Percentiles rank a stretch among this genome's conserved stretches.
Evolutionary conservation across 2,329 filamentous ascomycete genomes (phyloP).

Genomic region (Harringtonia aguacate): DNA sequence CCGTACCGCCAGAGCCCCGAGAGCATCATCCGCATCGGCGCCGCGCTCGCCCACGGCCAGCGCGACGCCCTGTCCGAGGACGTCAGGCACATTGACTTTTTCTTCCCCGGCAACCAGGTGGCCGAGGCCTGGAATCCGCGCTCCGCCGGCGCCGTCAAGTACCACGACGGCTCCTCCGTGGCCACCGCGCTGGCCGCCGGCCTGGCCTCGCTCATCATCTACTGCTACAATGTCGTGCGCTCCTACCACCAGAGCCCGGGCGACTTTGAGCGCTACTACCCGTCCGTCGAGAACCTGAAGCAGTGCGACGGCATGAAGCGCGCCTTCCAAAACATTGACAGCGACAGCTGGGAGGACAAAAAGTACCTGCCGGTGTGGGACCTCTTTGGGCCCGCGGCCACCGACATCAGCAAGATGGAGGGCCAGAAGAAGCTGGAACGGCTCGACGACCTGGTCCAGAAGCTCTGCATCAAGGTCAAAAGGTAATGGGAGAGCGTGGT

Average conservation of each 20-base stretch:
- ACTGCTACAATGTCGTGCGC: constrained; percentile 14
- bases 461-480: not conserved
- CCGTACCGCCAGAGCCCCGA: constrained; percentile 5
- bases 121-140: constrained; percentile 6
- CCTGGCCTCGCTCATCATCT: constrained; percentile 18
- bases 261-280: constrained; percentile 5
- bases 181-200: constrained; percentile 19
- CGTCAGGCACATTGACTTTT: constrained; percentile 17
- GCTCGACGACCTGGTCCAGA: not conserved
- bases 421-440: constrained; percentile 10
- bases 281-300: constrained; percentile 7
- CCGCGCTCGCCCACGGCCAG: constrained; percentile 12
- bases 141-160: not conserved
- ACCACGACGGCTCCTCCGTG: constrained; percentile 14
- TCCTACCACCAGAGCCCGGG: constrained; percentile 3
- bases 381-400: not conserved
- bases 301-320: constrained; percentile 13
- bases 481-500: not conserved
- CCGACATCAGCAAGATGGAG: not conserved
- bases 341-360: constrained; percentile 9
- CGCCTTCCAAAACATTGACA: constrained; percentile 13
- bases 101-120: constrained; percentile 19
- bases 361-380: constrained; percentile 12
- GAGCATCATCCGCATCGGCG: constrained; percentile 18
- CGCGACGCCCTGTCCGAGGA: constrained; percentile 13